Conservation (phyloP, 176 grass and related monocot species). For the Oryza australiensis region DNA sequence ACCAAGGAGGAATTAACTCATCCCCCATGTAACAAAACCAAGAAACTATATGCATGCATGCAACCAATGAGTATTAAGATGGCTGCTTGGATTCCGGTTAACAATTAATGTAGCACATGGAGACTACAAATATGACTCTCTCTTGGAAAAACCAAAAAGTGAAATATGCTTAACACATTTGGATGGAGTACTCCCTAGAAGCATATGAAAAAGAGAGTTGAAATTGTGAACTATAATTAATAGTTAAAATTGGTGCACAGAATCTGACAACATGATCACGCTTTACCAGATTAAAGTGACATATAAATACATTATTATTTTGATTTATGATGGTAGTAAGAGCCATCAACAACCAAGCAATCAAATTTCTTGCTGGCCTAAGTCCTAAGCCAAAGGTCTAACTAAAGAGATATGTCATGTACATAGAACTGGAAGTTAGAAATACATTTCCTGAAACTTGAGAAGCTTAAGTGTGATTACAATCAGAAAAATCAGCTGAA, state of each 20-base stretch:
- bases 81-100: no score
- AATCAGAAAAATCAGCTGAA: constrained; percentile 12
- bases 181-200: constrained; percentile 10
- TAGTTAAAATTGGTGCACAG: constrained; percentile 14
- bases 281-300: constrained; percentile 30
- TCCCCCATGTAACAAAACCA: no score
- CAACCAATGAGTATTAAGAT: no score
- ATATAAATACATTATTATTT: neutral
- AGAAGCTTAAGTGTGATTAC: neutral
- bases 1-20: no score
- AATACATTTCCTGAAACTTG: constrained; percentile 19
- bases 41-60: no score
- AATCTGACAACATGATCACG: neutral
- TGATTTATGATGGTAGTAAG: neutral
- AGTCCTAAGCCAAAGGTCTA: constrained; percentile 7
- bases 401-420: constrained; percentile 1
- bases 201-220: neutral
- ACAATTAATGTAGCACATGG: no score
- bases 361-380: neutral
- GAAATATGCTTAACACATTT: no score
- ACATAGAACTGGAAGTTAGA: constrained; percentile 17
- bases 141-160: no score
- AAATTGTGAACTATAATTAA: constrained; percentile 12
- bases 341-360: neutral
- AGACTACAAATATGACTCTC: no score